These are phyloP conservation scores for Neurospora sp. DNA, from an alignment of 495 filamentous ascomycete species.

Conservation along the genomic window DNA sequence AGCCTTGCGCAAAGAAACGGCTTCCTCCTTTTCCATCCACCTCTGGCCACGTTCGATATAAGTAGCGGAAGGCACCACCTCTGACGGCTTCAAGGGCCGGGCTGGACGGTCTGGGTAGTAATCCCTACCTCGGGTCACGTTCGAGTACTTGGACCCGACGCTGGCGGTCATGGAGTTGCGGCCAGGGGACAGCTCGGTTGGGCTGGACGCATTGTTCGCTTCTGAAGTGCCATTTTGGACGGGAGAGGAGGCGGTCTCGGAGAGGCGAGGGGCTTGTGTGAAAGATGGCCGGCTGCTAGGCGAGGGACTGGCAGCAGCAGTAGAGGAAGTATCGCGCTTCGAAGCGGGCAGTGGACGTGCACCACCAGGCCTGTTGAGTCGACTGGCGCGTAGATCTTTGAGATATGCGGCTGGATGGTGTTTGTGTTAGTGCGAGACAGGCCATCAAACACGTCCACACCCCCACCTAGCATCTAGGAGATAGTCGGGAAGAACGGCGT, in stretches of 20 bases:
- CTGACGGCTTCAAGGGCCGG: constrained; percentile 36
- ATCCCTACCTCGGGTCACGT: constrained; percentile 28
- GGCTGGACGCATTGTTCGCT: background rate
- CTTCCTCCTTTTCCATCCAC: constrained; percentile 83
- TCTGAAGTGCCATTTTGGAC: constrained; percentile 28
- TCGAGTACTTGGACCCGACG: constrained; percentile 32
- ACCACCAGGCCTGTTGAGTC: constrained; percentile 64
- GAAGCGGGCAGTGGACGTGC: constrained; percentile 62
- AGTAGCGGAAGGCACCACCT: constrained; percentile 46
- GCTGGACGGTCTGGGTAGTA: constrained; percentile 32
- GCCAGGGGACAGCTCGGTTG: background rate
- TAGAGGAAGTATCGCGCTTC: constrained; percentile 16
- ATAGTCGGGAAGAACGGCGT: constrained; percentile 21
- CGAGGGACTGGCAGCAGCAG: constrained; percentile 10
- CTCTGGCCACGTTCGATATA: constrained; percentile 75
- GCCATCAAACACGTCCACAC: background rate
- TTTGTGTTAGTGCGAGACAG: constrained; percentile 15
- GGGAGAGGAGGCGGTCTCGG: constrained; percentile 26
- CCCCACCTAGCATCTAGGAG: background rate
- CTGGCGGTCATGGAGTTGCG: constrained; percentile 25
- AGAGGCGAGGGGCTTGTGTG: constrained; percentile 27
- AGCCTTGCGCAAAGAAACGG: constrained; percentile 63
- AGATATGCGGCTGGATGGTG: constrained; percentile 57
- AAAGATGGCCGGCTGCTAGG: constrained; percentile 23
- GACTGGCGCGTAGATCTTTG: constrained; percentile 68